Conservation (phyloP, 2,329 filamentous ascomycete species). For the Colletotrichum truncatum region DNA sequence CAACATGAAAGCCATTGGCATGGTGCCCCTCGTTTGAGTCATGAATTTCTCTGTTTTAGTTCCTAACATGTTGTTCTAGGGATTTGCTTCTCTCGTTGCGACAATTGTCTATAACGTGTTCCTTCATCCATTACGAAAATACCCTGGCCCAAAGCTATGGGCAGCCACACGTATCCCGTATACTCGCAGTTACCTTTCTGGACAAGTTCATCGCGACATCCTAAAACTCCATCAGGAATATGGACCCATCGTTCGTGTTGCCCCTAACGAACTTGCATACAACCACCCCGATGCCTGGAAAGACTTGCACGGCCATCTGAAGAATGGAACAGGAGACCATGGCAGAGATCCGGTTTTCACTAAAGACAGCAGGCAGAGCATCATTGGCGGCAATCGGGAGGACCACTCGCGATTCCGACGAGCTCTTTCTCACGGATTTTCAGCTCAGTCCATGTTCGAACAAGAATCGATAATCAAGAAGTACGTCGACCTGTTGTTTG, state of each 20-base stretch:
- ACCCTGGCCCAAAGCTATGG: conserved; percentile 27
- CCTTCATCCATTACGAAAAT: conserved; percentile 10
- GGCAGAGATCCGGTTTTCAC: background rate
- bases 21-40: no score
- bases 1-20: background rate
- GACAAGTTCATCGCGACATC: conserved; percentile 34
- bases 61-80: background rate
- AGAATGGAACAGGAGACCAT: background rate
- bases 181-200: background rate
- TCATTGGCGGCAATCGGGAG: conserved; percentile 20
- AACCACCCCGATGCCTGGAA: conserved; percentile 45
- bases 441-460: conserved; percentile 35
- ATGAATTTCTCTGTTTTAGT: no score
- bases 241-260: conserved; percentile 55
- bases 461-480: conserved; percentile 33
- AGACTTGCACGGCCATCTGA: conserved; percentile 47
- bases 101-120: conserved; percentile 3
- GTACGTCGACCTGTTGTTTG: conserved; percentile 41
- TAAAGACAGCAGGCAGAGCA: background rate
- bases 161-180: conserved; percentile 3
- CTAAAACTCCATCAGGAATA: conserved; percentile 47
- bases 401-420: conserved; percentile 35
- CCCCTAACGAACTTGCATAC: conserved; percentile 57
- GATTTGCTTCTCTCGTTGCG: background rate
- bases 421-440: conserved; percentile 40